These are phyloP conservation scores for Betula pendula DNA, from an alignment of 306 rosid species.

Conservation along the genomic window DNA sequence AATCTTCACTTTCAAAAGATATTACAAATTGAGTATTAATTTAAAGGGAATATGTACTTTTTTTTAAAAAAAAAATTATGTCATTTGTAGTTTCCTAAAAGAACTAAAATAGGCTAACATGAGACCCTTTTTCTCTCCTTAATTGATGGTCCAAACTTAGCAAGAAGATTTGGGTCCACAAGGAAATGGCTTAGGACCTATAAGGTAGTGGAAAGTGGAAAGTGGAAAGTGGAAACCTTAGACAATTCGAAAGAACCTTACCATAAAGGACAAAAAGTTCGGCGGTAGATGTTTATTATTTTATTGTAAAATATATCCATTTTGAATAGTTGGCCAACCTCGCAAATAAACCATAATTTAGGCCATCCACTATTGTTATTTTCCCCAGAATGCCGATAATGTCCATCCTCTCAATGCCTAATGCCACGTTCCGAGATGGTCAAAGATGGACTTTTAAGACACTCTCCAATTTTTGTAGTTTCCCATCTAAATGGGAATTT, in stretches of 20 bases:
- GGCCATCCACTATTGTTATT: background rate
- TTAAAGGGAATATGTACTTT: no score
- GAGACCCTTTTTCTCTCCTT: background rate
- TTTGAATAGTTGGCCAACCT: slow-evolving; percentile 20
- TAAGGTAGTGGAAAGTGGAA: background rate
- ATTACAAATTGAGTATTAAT: no score
- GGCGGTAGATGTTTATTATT: slow-evolving; percentile 6
- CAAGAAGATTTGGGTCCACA: background rate
- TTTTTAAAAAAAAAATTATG: no score
- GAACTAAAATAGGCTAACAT: background rate
- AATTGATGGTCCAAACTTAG: background rate
- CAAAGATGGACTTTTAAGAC: slow-evolving; percentile 16
- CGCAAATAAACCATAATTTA: background rate
- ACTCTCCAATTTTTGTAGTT: slow-evolving; percentile 11
- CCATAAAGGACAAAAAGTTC: background rate
- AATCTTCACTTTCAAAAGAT: no score
- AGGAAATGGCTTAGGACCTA: background rate
- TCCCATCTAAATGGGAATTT: slow-evolving; percentile 14
- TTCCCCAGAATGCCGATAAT: slow-evolving; percentile 15
- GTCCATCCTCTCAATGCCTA: background rate
- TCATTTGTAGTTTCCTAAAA: background rate
- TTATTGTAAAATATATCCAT: background rate
- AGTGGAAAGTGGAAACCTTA: slow-evolving; percentile 9
- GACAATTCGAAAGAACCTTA: background rate
- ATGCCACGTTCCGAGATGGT: slow-evolving; percentile 25